Base-by-base conservation (phyloP, 176 grass and related monocot genomes). In the Oryza officinalis region DNA sequence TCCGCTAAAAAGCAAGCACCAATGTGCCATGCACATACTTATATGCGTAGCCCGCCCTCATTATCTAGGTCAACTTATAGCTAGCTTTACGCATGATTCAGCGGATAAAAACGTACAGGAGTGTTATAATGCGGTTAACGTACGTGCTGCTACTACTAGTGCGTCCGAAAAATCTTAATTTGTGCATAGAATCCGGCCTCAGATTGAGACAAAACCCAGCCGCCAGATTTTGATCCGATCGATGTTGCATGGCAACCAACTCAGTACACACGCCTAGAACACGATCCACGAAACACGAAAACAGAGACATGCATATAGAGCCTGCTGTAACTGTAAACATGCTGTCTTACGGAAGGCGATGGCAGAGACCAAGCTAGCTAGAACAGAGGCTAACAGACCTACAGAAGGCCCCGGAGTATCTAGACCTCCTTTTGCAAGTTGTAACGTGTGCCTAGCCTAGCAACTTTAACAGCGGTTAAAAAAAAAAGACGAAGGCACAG, bases 51-150 rank as follows among this genome's bases (percentile, higher is more conserved):
- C 57, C 57, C 8, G 57, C 57, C 22, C 57, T 61, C 57, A n/a
- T 11, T 23, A 57, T 33, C 41, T 80, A 80, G 77, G 64, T 80
- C 43, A 80, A 80, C 77, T 57, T n/a, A 33, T 80, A 80, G 43
- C 63, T 33, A 49, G 3, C 22, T 43, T 20, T 47, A 26, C 28
- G 49, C 52, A n/a, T 57, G 52, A 27, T 25, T 6, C 17, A 35
- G 28, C n/a, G 27, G 28, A 14, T 68, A n/a, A 20, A 54, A 54
- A 20, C 50, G 17, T 54, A 20, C 0, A 22, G 18, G 8, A 8
- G 5, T 22, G 8, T 57, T 22, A 9, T 57, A 57, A 57, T 57
- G 52, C 20, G 18, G 20, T 57, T 17, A 9, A 17, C 54, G n/a
- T 63, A n/a, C n/a, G n/a, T n/a, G n/a, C n/a, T n/a, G n/a, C n/a